phyloP scores from a whole-genome alignment of 257 asterid genomes.

The Craterostigma plantagineum region DNA sequence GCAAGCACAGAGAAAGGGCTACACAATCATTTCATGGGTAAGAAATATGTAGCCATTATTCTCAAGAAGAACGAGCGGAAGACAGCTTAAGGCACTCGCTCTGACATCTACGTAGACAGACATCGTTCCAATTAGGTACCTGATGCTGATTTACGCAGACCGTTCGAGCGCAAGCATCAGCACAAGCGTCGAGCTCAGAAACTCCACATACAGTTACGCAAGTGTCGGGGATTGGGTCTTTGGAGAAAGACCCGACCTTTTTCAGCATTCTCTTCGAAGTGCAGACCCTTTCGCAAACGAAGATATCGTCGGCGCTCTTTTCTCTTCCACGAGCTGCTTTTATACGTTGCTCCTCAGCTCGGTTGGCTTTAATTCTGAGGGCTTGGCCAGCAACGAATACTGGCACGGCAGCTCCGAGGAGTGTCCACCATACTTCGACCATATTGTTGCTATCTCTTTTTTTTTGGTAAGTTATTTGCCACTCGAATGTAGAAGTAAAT shows the following conservation, averaged over 20 bases:
- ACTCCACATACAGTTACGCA: slow-evolving; percentile 95
- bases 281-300: slow-evolving; percentile 90
- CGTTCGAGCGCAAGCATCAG: slow-evolving; percentile 91
- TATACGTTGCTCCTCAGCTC: slow-evolving; percentile 61
- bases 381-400: slow-evolving; percentile 77
- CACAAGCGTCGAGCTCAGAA: slow-evolving; percentile 87
- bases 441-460: slow-evolving; percentile 11
- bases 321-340: slow-evolving; percentile 72
- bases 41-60: too few species aligned
- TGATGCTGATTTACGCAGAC: slow-evolving; percentile 93
- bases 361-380: slow-evolving; percentile 46
- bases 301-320: slow-evolving; percentile 70
- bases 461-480: too few species aligned
- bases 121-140: slow-evolving; percentile 91
- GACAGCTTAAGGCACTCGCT: slow-evolving; percentile 80
- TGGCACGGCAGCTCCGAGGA: slow-evolving; percentile 78
- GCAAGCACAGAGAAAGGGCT: too few species aligned
- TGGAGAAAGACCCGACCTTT: slow-evolving; percentile 87
- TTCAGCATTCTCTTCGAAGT: slow-evolving; percentile 91
- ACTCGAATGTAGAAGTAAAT: too few species aligned
- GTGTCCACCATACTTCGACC: slow-evolving; percentile 95
- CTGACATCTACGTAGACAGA: slow-evolving; percentile 86
- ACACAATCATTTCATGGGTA: too few species aligned
- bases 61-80: slow-evolving; percentile 22
- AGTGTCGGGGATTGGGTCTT: slow-evolving; percentile 84